These are phyloP conservation scores for Xenosphaeropsis pyriputrescens DNA, from an alignment of 2,329 filamentous ascomycete species.

Conservation along the genomic window DNA sequence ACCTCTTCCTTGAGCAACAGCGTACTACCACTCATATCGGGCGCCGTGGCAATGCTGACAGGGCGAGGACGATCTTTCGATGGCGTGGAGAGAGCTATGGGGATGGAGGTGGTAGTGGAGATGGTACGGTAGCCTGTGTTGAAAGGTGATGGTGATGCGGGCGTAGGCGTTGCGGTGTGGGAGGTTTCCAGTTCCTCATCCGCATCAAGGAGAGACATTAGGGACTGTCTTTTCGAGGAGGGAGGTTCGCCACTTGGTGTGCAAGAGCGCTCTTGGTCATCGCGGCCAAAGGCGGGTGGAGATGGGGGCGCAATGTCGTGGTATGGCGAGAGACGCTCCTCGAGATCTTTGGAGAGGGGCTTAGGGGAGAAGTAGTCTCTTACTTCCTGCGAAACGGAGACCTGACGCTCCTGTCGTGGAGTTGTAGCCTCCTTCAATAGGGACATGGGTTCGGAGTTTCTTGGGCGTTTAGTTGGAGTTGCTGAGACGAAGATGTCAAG, in stretches of 20 bases:
- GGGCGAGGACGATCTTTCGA: too few relatives aligned
- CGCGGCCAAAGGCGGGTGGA: too few relatives aligned
- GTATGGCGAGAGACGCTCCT: conserved; percentile 2
- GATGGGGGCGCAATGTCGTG: too few relatives aligned
- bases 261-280: conserved; percentile 27
- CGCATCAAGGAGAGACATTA: conserved; percentile 45
- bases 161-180: conserved; percentile 12
- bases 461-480: background rate
- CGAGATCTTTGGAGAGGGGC: conserved; percentile 1
- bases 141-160: conserved; percentile 2
- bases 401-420: background rate
- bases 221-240: conserved; percentile 30
- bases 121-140: conserved; percentile 15
- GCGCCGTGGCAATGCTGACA: background rate
- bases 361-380: conserved; percentile 2
- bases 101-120: conserved; percentile 17
- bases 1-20: conserved; percentile 29
- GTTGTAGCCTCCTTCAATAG: background rate
- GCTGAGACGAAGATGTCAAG: background rate
- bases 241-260: conserved; percentile 50
- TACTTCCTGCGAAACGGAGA: background rate
- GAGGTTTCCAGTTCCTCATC: conserved; percentile 18
- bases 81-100: conserved; percentile 10
- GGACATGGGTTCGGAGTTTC: conserved; percentile 3
- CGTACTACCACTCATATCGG: conserved; percentile 10